Percentiles rank a stretch among this genome's conserved stretches.
phyloP scores from a whole-genome alignment of 1,139 yeast genomes.

The Debaryomyces sp. region DNA sequence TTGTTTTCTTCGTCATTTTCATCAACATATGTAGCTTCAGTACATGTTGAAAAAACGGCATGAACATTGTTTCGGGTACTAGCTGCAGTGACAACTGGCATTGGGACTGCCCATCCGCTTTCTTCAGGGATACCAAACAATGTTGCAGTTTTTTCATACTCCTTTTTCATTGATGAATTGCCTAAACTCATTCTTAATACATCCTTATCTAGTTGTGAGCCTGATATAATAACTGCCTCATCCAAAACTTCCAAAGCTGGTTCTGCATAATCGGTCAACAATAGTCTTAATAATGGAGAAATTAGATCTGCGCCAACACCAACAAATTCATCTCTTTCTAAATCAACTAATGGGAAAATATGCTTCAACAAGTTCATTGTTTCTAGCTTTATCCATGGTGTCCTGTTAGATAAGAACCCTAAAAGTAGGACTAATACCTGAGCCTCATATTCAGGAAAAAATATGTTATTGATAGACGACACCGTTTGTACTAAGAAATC shows the following conservation, averaged over 20 bases:
- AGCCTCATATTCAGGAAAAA: conserved; percentile 77
- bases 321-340: conserved; percentile 75
- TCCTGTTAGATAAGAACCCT: conserved; percentile 77
- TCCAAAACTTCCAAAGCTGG: conserved; percentile 89
- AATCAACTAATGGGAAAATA: conserved; percentile 75
- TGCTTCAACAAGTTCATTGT: conserved; percentile 75
- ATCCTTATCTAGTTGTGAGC: conserved; percentile 88
- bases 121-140: conserved; percentile 95
- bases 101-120: conserved; percentile 97
- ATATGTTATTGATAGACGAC: conserved; percentile 63
- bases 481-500: conserved; percentile 86
- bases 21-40: conserved; percentile 35
- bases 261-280: conserved; percentile 86
- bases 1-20: conserved; percentile 25
- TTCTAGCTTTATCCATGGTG: conserved; percentile 78
- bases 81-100: conserved; percentile 89
- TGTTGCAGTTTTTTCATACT: conserved; percentile 84
- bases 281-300: conserved; percentile 80
- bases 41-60: conserved; percentile 89
- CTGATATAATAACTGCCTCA: conserved; percentile 82
- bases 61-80: conserved; percentile 91
- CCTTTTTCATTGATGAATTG: conserved; percentile 73
- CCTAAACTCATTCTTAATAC: conserved; percentile 92
- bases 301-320: conserved; percentile 96
- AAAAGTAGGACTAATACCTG: conserved; percentile 72